Percentiles rank a stretch among this genome's conserved stretches.
Evolutionary conservation across 169 alveolate species (phyloP).

Genomic region (Plasmodium vinckei): DNA sequence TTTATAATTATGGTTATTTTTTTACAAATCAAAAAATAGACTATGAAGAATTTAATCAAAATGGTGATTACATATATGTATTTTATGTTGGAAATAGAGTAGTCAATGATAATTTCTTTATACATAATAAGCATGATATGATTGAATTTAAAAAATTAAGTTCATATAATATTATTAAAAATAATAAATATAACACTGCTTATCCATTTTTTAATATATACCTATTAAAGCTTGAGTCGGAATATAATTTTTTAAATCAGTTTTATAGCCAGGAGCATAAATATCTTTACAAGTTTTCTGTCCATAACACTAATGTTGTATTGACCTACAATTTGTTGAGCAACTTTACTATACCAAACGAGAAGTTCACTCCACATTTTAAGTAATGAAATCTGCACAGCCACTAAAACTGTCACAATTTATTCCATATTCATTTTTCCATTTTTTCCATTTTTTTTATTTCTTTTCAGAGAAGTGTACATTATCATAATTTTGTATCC

Average conservation of each 20-base stretch:
- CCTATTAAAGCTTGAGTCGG: slow-evolving; percentile 33
- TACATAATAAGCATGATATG: slow-evolving; percentile 44
- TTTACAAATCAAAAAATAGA: slow-evolving; percentile 53
- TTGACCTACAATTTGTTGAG: slow-evolving; percentile 33
- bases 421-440: background rate
- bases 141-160: slow-evolving; percentile 35
- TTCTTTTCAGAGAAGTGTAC: slow-evolving; percentile 35
- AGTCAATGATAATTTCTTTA: slow-evolving; percentile 29
- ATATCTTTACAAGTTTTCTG: slow-evolving; percentile 17
- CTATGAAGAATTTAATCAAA: background rate
- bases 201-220: slow-evolving; percentile 42
- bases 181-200: slow-evolving; percentile 14
- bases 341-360: slow-evolving; percentile 50
- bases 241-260: slow-evolving; percentile 37
- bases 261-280: slow-evolving; percentile 8
- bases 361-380: slow-evolving; percentile 62
- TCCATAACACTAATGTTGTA: slow-evolving; percentile 28
- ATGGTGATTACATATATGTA: slow-evolving; percentile 15
- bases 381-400: slow-evolving; percentile 6
- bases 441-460: background rate
- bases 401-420: background rate
- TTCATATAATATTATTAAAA: slow-evolving; percentile 30
- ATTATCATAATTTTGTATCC: slow-evolving; percentile 51
- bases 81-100: slow-evolving; percentile 35
- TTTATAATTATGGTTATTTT: slow-evolving; percentile 63